Evolutionary conservation across 352 stramenopile species (phyloP).

Genomic region (Thraustochytrium striatum): DNA sequence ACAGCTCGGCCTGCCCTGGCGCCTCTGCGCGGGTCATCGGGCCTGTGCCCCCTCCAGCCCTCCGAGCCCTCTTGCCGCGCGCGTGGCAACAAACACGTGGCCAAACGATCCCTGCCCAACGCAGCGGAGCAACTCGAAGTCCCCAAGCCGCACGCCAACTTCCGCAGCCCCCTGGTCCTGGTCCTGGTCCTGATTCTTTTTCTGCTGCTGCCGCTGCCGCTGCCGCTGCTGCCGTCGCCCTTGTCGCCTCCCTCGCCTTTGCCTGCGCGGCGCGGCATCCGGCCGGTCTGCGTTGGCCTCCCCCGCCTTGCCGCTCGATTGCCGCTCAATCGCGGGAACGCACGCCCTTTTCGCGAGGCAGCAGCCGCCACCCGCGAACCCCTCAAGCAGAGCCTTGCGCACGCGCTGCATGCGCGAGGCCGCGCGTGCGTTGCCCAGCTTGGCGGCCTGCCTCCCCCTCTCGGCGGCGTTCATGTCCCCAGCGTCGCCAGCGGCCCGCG

Average conservation of each 20-base stretch:
- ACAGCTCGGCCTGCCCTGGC: constrained; percentile 57
- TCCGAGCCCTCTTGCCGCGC: constrained; percentile 79
- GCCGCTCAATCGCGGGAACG: background rate
- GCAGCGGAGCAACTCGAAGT: constrained; percentile 9
- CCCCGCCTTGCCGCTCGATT: background rate
- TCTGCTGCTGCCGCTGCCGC: background rate
- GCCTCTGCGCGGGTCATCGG: background rate
- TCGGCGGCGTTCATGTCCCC: background rate
- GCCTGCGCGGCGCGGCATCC: background rate
- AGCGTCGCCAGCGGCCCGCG: too few species aligned
- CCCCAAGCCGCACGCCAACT: background rate
- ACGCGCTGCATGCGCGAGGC: background rate
- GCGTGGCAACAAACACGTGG: constrained; percentile 75
- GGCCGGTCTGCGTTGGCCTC: background rate
- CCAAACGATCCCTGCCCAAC: constrained; percentile 90
- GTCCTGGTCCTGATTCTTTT: background rate
- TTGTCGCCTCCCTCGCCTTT: background rate
- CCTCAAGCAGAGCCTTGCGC: background rate
- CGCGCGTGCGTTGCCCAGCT: background rate
- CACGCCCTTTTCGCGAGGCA: background rate
- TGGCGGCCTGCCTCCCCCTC: background rate
- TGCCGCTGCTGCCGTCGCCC: background rate
- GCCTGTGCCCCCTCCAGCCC: constrained; percentile 63
- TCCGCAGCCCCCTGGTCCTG: too few species aligned
- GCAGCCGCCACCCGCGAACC: background rate